Base-by-base conservation (phyloP, 345 rosid species). In the Aquilaria malaccensis region DNA sequence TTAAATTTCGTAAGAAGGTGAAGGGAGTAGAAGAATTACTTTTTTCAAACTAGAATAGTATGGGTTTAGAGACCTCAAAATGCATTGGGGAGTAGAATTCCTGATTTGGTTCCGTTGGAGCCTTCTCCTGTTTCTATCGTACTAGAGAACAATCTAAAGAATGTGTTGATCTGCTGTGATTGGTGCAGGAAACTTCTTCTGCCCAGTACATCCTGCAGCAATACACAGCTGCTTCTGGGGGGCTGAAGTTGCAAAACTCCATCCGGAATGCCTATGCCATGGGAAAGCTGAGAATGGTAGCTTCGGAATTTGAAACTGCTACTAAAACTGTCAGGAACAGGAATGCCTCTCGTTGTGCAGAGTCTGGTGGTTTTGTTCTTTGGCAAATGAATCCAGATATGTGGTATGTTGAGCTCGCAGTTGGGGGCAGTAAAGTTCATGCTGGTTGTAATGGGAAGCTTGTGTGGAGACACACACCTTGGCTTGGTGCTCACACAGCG, bases 311-410 rank as follows among this genome's bases (percentile, higher is more conserved):
- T 33, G 97, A 82, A 67, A 87, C 92, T 0, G 83, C 97, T 3
- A 79, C 85, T 0, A 87, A 69, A 76, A 90, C 87, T 0, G 84
- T 90, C 54, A 85, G 78, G 84, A 87, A 82, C 52, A 75, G 87
- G 13, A 81, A 76, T 59, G 75, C 80, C 52, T 71, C 89, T 0
- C 74, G 83, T 52, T 67, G 71, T 65, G 80, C 81, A 2, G 95
- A 90, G 69, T 72, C 87, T 0, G 97, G 97, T 15, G 92, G 97
- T 6, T 90, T 90, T 55, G 97, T 90, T 59, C 95, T 90, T 11
- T 90, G 97, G 97, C 95, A 90, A 79, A 90, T 90, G 97, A 74
- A 87, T 78, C 97, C 97, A 9, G 97, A 87, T 56, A 87, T 85
- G 92, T 90, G 97, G 97, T 90, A 90, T 67, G 97, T 90, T 48